Percentiles rank a stretch among this genome's conserved stretches.
Evolutionary conservation across 1,284 basidiomycete genomes (phyloP).

Genomic region (Cryptococcus wingfieldii): DNA sequence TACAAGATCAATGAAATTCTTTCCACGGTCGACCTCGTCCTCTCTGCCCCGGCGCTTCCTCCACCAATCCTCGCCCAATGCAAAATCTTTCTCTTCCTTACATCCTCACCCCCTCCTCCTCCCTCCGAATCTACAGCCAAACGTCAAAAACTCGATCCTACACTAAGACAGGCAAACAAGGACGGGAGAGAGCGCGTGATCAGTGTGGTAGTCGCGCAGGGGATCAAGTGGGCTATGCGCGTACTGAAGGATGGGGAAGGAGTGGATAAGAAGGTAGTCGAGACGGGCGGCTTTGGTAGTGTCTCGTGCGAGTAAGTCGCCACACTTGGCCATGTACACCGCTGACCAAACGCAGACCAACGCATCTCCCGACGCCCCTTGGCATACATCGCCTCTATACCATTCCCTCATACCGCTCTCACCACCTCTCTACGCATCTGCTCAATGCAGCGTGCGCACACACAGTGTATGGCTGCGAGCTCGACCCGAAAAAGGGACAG

Average conservation of each 20-base stretch:
- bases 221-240: conserved; percentile 47
- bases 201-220: conserved; percentile 47
- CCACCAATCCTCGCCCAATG: conserved; percentile 37
- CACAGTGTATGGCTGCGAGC: conserved; percentile 48
- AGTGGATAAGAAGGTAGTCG: conserved; percentile 31
- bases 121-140: conserved; percentile 9
- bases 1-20: conserved; percentile 45
- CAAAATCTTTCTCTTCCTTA: conserved; percentile 48
- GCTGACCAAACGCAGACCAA: conserved; percentile 32
- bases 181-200: conserved; percentile 40
- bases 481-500: conserved; percentile 34
- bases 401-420: conserved; percentile 42
- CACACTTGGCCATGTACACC: background rate
- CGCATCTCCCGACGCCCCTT: conserved; percentile 42
- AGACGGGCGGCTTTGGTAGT: conserved; percentile 37
- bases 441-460: conserved; percentile 42
- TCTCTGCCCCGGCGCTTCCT: conserved; percentile 46
- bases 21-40: conserved; percentile 47
- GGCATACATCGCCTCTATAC: conserved; percentile 53
- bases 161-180: background rate
- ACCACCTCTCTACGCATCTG: conserved; percentile 37
- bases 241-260: conserved; percentile 28
- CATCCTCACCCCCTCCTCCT: conserved; percentile 31
- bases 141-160: conserved; percentile 10
- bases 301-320: conserved; percentile 50